Evolutionary conservation across 352 stramenopile genomes (phyloP).

Genomic region (Globisporangium okanoganense): DNA sequence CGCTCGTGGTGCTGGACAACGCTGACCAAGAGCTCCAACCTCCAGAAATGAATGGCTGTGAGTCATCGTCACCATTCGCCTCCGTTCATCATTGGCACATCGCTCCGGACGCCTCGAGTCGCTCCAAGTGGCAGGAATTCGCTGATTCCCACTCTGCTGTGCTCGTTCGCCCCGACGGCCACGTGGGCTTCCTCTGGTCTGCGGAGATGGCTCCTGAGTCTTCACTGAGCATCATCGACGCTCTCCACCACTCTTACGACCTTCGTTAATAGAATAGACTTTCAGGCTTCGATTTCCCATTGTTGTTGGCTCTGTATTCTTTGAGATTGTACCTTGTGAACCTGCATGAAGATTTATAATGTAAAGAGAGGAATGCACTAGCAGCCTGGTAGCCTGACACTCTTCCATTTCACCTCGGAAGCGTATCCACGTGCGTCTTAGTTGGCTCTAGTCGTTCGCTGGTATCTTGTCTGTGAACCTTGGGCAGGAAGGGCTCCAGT

Average conservation of each 20-base stretch:
- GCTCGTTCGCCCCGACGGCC: constrained; percentile 78
- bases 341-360: constrained; percentile 2
- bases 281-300: background rate
- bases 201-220: background rate
- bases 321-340: background rate
- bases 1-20: constrained; percentile 33
- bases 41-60: background rate
- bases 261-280: constrained; percentile 2
- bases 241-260: constrained; percentile 11
- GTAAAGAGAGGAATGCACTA: background rate
- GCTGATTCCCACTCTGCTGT: constrained; percentile 25
- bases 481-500: constrained; percentile 38
- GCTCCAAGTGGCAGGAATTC: constrained; percentile 42
- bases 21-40: constrained; percentile 14
- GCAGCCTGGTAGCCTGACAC: too few species aligned
- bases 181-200: constrained; percentile 65
- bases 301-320: constrained; percentile 5
- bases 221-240: constrained; percentile 1
- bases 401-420: constrained; percentile 5
- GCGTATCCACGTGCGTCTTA: background rate
- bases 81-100: constrained; percentile 33
- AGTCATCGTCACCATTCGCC: constrained; percentile 12
- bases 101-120: constrained; percentile 17
- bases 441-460: background rate
- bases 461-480: background rate